phyloP scores from a whole-genome alignment of 441 rosid genomes.

The Brassica balearica region DNA sequence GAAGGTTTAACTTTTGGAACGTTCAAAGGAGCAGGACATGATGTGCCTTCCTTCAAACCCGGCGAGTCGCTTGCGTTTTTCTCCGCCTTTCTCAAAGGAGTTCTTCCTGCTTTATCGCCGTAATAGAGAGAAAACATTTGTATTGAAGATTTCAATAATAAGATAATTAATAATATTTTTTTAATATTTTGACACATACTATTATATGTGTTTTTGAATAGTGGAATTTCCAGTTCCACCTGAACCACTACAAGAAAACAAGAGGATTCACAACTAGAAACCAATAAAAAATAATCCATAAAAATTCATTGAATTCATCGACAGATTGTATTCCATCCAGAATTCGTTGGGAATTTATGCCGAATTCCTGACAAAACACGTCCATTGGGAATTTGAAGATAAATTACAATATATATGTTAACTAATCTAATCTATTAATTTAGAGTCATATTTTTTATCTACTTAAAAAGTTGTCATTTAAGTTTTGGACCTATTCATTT shows the following conservation, averaged over 20 bases:
- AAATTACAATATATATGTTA: too few species aligned
- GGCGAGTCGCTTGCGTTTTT: conserved; percentile 71
- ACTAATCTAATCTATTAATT: too few species aligned
- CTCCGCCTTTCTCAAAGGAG: conserved; percentile 67
- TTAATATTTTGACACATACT: not conserved
- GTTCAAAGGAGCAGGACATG: conserved; percentile 91
- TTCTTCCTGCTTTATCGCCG: conserved; percentile 51
- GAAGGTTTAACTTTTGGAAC: conserved; percentile 78
- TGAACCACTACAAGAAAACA: not conserved
- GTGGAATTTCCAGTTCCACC: not conserved
- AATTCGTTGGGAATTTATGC: too few species aligned
- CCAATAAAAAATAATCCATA: not conserved
- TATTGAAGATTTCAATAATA: not conserved
- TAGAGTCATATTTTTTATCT: too few species aligned
- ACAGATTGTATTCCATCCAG: too few species aligned
- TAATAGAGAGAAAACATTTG: conserved; percentile 3
- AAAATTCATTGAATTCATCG: too few species aligned
- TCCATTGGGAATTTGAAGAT: too few species aligned
- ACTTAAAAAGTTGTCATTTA: too few species aligned
- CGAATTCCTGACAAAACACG: too few species aligned
- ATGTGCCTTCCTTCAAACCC: conserved; percentile 82
- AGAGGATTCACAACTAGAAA: not conserved
- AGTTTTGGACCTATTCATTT: too few species aligned
- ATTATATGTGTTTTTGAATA: not conserved
- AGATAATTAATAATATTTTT: conserved; percentile 6